These are phyloP conservation scores for Punctularia strigosozonata DNA, from an alignment of 768 basidiomycete species.

Conservation along the genomic window DNA sequence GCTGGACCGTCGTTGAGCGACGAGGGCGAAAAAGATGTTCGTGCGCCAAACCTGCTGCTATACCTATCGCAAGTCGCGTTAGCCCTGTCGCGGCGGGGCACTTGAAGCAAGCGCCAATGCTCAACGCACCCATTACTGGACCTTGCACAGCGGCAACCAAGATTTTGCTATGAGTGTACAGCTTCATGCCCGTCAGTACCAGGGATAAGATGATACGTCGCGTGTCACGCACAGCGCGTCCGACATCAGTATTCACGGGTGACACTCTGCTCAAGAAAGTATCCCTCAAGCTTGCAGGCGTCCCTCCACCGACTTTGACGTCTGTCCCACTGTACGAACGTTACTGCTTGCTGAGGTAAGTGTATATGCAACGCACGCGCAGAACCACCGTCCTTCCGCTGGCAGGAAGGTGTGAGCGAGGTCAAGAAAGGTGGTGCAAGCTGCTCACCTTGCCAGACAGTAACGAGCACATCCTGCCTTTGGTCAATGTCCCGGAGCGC, in stretches of 20 bases:
- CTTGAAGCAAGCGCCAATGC: no score
- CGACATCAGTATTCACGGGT: conserved; percentile 44
- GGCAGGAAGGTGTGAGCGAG: neutral
- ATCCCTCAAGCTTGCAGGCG: conserved; percentile 37
- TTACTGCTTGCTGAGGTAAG: no score
- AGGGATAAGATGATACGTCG: neutral
- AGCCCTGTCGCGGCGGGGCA: no score
- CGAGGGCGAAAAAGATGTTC: neutral
- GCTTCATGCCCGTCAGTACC: conserved; percentile 19
- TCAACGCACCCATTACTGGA: conserved; percentile 64
- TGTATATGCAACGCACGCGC: conserved; percentile 53
- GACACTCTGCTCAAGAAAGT: conserved; percentile 34
- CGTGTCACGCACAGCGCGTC: conserved; percentile 40
- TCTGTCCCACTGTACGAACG: conserved; percentile 43
- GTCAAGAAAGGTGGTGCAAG: neutral
- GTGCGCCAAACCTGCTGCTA: conserved; percentile 53
- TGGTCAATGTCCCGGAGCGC: conserved; percentile 45
- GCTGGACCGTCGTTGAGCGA: conserved; percentile 21
- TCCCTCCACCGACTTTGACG: no score
- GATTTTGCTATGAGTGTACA: conserved; percentile 60
- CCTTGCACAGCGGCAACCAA: conserved; percentile 65
- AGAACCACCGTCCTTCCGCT: conserved; percentile 67
- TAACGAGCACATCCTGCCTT: conserved; percentile 49
- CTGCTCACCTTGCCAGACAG: conserved; percentile 53
- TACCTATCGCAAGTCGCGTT: conserved; percentile 27